Evolutionary conservation across 495 filamentous ascomycete genomes (phyloP), one percentile per base, ranked within the genome.

Genomic region (Aspergillus cavernicola): DNA sequence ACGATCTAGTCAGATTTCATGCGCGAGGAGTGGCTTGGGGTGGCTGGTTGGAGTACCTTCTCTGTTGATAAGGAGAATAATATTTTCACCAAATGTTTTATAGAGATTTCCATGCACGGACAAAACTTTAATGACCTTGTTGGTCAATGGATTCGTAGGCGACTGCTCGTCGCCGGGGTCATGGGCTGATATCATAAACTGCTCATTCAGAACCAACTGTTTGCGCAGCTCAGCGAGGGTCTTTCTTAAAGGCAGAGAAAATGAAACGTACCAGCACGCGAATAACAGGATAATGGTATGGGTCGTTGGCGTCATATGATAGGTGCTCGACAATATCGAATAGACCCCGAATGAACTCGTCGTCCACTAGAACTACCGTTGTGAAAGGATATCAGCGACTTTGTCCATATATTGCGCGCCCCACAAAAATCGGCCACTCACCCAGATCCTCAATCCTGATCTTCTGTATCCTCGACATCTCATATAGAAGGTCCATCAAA

Each of bases 61-160:
- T 57, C 93, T 87, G 66, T 98, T 98, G 32, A 98, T 82, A 8
- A 97, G 81, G 11, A 98, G 80, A 58, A 98, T 97, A 61, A 98
- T 88, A 66, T 97, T 97, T 71, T 96, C 92, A 47, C 93, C 93
- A 70, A 98, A 97, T 2, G 92, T 97, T 64, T 90, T 92, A 70
- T 89, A 97, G 12, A 74, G 69, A 35, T 82, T 80, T 4, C 93
- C 93, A 62, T 90, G 77, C 26, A 88, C 67, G 15, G 89, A 89
- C 31, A 98, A 79, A 13, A 88, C 69, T 62, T 97, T 97, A 66
- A 97, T 88, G 24, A 98, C 87, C 60, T 89, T 86, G 67, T 98
- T 98, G 11, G 93, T 97, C 54, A 91, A 70, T n/a, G 75, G 76
- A 29, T 69, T 69, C 4, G 70, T 59, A 6, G 64, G 58, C 2